Evolutionary conservation across 2,329 filamentous ascomycete species (phyloP), one percentile per base, ranked within the genome.

Genomic region (Didymella segeticola): DNA sequence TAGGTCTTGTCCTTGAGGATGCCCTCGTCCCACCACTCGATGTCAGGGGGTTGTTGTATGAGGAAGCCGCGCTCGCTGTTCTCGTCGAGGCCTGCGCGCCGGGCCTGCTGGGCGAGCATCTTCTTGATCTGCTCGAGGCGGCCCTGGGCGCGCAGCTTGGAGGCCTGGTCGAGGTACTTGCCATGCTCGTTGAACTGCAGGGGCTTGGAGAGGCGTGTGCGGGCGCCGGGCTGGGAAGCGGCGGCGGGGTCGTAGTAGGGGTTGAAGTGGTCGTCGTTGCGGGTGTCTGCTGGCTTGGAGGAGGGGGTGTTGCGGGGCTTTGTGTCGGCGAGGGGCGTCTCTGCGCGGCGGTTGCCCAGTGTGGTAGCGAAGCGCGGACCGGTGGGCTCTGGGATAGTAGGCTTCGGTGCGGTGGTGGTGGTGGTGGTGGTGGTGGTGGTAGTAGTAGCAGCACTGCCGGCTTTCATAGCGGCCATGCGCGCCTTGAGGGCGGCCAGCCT

Each of bases 21-120:
- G 2, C 88, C 91, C 77, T 98, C 93, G 66, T 99, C 95, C 91
- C 93, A 98, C 95, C 95, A 99, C 74, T 99, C 95, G 34, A 98
- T 83, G 7, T 89, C 89, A 4, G 95, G 95, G 9, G 95, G 95
- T 26, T 83, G 82, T 58, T 93, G 88, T 5, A 97, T 86, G 4
- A 95, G 77, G 71, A 93, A 98, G 26, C 91, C 90, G 74, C 93
- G 96, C 74, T 99, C 93, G 42, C 89, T 86, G 57, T 96, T 93
- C 72, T 98, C 93, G 67, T 98, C 93, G 58, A 98, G 90, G 39
- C 92, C 93, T n/a, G 89, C 91, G 72, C 92, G 93, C 54, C 93
- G 85, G 10, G 92, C 89, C 64, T 91, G 88, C 63, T 89, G 89
- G 1, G 93, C 93, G 63, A 99, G 96, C 50, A 89, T 85, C 79